phyloP scores from a whole-genome alignment of 2,329 filamentous ascomycete species.

The Botryotinia narcissicola region DNA sequence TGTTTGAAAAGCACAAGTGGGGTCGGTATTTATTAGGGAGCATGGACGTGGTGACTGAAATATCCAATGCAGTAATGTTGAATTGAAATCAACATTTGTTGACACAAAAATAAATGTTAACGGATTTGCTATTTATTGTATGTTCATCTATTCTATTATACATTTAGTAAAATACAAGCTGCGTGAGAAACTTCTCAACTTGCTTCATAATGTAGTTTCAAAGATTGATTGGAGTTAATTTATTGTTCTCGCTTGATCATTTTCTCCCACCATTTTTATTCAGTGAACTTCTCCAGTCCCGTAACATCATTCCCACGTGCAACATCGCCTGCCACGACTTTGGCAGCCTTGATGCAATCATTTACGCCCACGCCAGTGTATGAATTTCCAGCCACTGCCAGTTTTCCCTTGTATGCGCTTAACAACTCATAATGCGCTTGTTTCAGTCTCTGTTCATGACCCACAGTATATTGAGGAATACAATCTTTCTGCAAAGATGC shows the following conservation, averaged over 20 bases:
- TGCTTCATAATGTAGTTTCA: not conserved
- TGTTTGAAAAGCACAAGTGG: not conserved
- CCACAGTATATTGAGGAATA: conserved; percentile 87
- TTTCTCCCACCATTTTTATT: conserved; percentile 6
- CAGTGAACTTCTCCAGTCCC: conserved; percentile 39
- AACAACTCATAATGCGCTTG: conserved; percentile 36
- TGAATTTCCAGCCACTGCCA: conserved; percentile 48
- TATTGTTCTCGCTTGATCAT: not conserved
- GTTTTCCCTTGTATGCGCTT: conserved; percentile 35
- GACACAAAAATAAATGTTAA: not conserved
- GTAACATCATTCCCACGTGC: conserved; percentile 39
- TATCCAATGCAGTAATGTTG: not conserved
- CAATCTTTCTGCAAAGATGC: conserved; percentile 66
- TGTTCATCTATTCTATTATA: not conserved
- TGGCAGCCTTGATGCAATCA: conserved; percentile 56
- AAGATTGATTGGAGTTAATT: not conserved
- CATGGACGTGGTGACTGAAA: not conserved
- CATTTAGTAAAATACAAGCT: not conserved
- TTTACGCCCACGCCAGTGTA: conserved; percentile 48
- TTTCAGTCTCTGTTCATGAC: conserved; percentile 52
- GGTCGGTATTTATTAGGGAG: no score
- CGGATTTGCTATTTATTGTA: not conserved
- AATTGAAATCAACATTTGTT: not conserved
- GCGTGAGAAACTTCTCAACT: not conserved
- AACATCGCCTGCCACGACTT: conserved; percentile 49